Evolutionary conservation across 306 rosid species (phyloP).

Genomic region (Gynostemma pentaphyllum): DNA sequence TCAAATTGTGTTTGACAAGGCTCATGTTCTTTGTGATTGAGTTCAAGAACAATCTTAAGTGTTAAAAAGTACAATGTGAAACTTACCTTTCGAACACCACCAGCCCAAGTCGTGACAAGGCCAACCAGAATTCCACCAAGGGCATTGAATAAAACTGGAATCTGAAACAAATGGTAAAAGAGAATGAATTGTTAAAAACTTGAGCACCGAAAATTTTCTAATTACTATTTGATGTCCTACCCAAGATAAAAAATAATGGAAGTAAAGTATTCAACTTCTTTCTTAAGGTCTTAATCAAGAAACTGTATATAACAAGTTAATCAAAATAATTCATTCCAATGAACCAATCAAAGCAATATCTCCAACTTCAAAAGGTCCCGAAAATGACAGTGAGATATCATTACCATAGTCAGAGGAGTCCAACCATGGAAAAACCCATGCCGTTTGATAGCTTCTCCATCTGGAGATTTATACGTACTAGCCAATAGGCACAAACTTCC

Average conservation of each 20-base stretch:
- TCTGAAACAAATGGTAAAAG: slow-evolving; percentile 33
- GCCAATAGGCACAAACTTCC: slow-evolving; percentile 68
- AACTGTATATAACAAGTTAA: neutral
- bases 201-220: neutral
- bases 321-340: neutral
- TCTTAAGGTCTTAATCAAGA: neutral
- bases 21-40: neutral
- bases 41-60: neutral
- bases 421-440: slow-evolving; percentile 79
- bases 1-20: neutral
- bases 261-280: neutral
- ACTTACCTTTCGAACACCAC: slow-evolving; percentile 95
- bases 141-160: slow-evolving; percentile 75
- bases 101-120: slow-evolving; percentile 75
- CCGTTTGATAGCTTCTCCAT: slow-evolving; percentile 68
- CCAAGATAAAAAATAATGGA: neutral
- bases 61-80: neutral
- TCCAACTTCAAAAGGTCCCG: neutral
- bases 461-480: slow-evolving; percentile 81
- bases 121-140: slow-evolving; percentile 98
- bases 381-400: neutral
- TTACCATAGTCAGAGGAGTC: slow-evolving; percentile 80
- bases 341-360: neutral
- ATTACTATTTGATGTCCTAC: neutral
- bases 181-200: neutral